These are phyloP conservation scores for Citrullus amarus DNA, from an alignment of 306 rosid species.

Conservation along the genomic window DNA sequence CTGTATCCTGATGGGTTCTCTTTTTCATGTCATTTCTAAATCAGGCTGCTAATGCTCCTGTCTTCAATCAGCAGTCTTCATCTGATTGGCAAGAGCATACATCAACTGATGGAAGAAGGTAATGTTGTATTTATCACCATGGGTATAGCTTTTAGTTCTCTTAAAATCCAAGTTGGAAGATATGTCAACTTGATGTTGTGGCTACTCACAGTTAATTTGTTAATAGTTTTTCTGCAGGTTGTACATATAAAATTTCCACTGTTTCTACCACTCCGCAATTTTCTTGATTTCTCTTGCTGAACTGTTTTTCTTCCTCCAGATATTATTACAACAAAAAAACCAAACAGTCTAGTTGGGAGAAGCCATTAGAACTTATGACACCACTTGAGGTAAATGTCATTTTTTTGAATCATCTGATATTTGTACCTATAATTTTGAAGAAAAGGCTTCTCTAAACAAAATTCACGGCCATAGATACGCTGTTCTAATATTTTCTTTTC, in stretches of 20 bases:
- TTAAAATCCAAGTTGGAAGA: not conserved
- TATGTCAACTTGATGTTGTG: not conserved
- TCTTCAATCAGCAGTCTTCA: constrained; percentile 33
- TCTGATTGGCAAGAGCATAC: constrained; percentile 99
- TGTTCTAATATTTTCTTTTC: not conserved
- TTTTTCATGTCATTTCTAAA: constrained; percentile 15
- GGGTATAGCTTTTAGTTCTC: not conserved
- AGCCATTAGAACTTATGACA: constrained; percentile 91
- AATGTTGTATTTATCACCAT: not conserved
- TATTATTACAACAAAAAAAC: constrained; percentile 91
- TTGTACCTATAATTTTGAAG: not conserved
- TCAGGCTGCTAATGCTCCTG: constrained; percentile 39
- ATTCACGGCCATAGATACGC: not conserved
- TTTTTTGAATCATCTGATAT: not conserved
- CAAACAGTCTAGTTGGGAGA: constrained; percentile 94
- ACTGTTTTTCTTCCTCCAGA: constrained; percentile 20
- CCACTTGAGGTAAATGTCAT: constrained; percentile 77
- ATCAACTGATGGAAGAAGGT: constrained; percentile 92
- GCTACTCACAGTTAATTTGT: not conserved
- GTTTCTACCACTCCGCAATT: constrained; percentile 6
- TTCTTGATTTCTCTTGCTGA: not conserved
- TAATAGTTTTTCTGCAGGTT: not conserved
- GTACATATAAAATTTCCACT: not conserved
- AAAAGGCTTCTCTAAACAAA: not conserved
- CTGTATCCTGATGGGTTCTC: constrained; percentile 8